Conservation (phyloP, 2,329 filamentous ascomycete genomes). For the Trichophyton schoenleinii region DNA sequence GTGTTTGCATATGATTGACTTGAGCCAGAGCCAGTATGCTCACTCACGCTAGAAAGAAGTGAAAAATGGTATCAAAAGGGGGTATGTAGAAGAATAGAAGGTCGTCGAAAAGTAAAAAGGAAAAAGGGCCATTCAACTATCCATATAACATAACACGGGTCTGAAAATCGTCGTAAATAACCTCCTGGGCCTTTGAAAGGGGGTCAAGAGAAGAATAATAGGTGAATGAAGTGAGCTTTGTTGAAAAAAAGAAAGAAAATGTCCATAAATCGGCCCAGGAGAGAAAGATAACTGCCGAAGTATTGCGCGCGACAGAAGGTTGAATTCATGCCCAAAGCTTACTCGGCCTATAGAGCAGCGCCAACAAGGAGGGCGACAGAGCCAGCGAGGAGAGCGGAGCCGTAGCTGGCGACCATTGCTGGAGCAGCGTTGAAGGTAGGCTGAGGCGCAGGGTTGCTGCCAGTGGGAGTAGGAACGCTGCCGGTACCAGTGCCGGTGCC, state of each 20-base stretch:
- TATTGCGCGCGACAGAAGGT: not conserved
- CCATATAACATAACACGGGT: not conserved
- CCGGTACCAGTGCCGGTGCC: not conserved
- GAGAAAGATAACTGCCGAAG: not conserved
- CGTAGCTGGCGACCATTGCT: slow-evolving; percentile 14
- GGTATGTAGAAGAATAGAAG: slow-evolving; percentile 4
- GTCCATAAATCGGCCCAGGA: slow-evolving; percentile 2
- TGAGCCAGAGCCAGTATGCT: slow-evolving; percentile 1
- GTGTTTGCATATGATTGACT: not conserved
- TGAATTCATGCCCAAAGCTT: not conserved
- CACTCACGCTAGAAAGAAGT: slow-evolving; percentile 3
- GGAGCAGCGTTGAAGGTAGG: slow-evolving; percentile 13
- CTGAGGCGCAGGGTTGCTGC: slow-evolving; percentile 1
- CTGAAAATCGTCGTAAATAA: not conserved
- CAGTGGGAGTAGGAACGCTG: not conserved
- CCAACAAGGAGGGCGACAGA: slow-evolving; percentile 28
- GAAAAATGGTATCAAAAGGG: slow-evolving; percentile 6
- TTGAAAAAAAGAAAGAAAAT: not conserved
- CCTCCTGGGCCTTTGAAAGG: not conserved
- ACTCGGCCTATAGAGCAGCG: slow-evolving; percentile 20
- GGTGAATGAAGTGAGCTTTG: not conserved
- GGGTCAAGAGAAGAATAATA: not conserved
- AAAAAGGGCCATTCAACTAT: not conserved
- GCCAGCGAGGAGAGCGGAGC: slow-evolving; percentile 25
- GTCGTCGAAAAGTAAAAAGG: not conserved